Conservation (phyloP, 2,329 filamentous ascomycete species). For the Pseudogymnoascus sp. region DNA sequence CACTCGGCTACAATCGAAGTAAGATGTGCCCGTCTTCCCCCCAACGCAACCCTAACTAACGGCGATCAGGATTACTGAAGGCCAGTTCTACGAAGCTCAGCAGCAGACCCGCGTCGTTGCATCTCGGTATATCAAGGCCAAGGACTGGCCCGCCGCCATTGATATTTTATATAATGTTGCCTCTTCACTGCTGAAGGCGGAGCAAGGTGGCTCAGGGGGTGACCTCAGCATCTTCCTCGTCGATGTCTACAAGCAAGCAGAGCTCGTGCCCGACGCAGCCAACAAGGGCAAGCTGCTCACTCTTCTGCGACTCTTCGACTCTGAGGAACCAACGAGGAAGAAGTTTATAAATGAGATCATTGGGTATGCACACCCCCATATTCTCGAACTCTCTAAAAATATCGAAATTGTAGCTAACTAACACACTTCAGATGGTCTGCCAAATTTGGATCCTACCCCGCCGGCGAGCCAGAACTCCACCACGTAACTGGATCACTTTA, state of each 20-base stretch:
- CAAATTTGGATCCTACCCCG: constrained; percentile 77
- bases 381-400: background rate
- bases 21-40: constrained; percentile 19
- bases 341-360: constrained; percentile 84
- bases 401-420: constrained; percentile 13
- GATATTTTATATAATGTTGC: constrained; percentile 82
- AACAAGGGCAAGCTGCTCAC: constrained; percentile 70
- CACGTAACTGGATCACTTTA: constrained; percentile 83
- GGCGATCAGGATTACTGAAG: constrained; percentile 67
- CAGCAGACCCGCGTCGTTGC: constrained; percentile 96
- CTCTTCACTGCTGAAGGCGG: constrained; percentile 76
- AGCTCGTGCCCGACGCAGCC: constrained; percentile 66
- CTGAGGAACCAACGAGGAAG: constrained; percentile 84
- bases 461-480: constrained; percentile 89
- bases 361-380: constrained; percentile 41
- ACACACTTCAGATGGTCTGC: constrained; percentile 61
- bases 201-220: constrained; percentile 88
- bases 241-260: constrained; percentile 84
- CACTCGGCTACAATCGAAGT: constrained; percentile 72
- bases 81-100: constrained; percentile 95
- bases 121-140: constrained; percentile 82
- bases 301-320: constrained; percentile 71
- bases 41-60: constrained; percentile 14
- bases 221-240: constrained; percentile 82
- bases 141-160: constrained; percentile 77